Conservation (phyloP, 2,329 filamentous ascomycete species). For the Aureobasidium sp. region DNA sequence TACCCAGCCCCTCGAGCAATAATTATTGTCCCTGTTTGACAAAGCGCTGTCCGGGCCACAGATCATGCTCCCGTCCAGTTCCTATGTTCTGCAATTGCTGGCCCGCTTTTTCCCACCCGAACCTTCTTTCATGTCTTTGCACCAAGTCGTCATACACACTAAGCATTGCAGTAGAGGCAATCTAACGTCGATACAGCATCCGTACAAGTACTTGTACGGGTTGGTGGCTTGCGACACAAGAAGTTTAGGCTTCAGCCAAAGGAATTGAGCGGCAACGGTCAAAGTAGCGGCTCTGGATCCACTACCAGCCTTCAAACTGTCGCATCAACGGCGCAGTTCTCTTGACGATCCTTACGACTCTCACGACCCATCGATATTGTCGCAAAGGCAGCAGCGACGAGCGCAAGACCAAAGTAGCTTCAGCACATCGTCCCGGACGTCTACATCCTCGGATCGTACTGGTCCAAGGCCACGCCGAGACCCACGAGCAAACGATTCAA, state of each 20-base stretch:
- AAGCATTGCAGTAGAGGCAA: neutral
- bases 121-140: constrained; percentile 8
- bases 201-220: neutral
- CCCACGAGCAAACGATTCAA: constrained; percentile 30
- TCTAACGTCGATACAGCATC: neutral
- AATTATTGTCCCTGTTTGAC: neutral
- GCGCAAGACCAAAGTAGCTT: constrained; percentile 17
- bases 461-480: constrained; percentile 46
- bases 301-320: constrained; percentile 11
- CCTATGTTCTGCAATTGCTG: neutral
- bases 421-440: constrained; percentile 33
- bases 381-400: constrained; percentile 20
- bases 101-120: neutral
- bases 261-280: constrained; percentile 2
- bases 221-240: neutral
- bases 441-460: constrained; percentile 44
- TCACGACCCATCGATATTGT: constrained; percentile 33
- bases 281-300: constrained; percentile 11
- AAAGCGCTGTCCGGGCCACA: neutral
- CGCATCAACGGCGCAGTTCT: constrained; percentile 8
- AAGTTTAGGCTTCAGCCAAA: neutral
- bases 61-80: neutral
- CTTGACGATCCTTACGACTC: constrained; percentile 44
- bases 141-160: constrained; percentile 4
- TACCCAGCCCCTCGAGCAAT: constrained; percentile 10